Evolutionary conservation across 331 rosid genomes (phyloP), one percentile per base, ranked within the genome.

Genomic region (Prunus yedoensis): DNA sequence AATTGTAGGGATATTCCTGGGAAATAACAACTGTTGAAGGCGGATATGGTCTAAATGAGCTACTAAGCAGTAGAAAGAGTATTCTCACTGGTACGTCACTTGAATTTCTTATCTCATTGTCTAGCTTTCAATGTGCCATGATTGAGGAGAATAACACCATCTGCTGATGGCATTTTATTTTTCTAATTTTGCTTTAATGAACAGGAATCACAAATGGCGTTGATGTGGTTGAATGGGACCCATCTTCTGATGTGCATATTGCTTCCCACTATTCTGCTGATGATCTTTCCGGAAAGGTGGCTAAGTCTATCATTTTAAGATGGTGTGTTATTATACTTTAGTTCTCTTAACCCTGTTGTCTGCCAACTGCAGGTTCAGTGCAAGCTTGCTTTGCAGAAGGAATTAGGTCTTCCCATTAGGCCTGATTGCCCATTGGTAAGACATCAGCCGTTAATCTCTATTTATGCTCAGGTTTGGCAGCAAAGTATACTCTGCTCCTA

Each of bases 171-270:
- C 66, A 54, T 43, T 57, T 46, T 16, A 20, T 15, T 70, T 76
- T 64, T 25, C 28, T 50, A 10, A 17, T 25, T n/a, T 61, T 83
- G 69, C 70, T 41, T 23, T 70, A 27, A 41, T 78, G 73, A 78
- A 35, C 73, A 93, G 98, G 98, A 75, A 89, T 93, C 82, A 89
- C 91, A 51, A 93, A 93, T 87, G 98, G 98, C 67, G 74, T 93
- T 61, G 93, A 93, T 86, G 88, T 83, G 72, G 69, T 72, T 57
- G 96, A 91, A 77, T 93, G 98, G 98, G 80, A 91, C 50, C 98
- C 98, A 3, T 85, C 90, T 74, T 73, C 85, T 57, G 98, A 93
- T 83, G 57, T 82, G 43, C 86, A 89, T 79, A 82, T 89, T 73
- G 86, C 89, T 76, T 79, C 59, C 82, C 84, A 70, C 68, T 93